Conservation (phyloP, 192 early-diverging fungal species). For the Backusella australiensis region DNA sequence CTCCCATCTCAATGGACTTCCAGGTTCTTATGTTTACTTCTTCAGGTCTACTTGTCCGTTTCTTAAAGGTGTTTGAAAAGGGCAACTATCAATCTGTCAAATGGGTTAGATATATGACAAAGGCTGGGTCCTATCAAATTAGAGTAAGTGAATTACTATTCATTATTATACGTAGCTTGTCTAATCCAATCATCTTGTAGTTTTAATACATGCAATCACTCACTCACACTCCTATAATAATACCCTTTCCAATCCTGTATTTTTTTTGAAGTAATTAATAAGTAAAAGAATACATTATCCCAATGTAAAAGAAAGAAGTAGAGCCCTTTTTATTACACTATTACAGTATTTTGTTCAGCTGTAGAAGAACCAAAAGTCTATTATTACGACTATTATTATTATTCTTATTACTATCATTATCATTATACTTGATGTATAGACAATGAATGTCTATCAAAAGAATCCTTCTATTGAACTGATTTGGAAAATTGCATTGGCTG, state of each 20-base stretch:
- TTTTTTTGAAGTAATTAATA: background rate
- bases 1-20: slow-evolving; percentile 94
- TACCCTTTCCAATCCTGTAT: background rate
- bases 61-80: slow-evolving; percentile 98
- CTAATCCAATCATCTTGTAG: background rate
- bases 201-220: background rate
- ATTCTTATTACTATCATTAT: no score
- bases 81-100: slow-evolving; percentile 95
- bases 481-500: background rate
- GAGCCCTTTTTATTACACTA: no score
- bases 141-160: slow-evolving; percentile 3
- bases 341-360: no score
- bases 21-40: slow-evolving; percentile 97
- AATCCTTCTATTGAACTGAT: no score
- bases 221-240: background rate
- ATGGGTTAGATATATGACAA: slow-evolving; percentile 99
- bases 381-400: no score
- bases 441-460: no score
- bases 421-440: no score
- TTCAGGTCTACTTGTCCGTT: slow-evolving; percentile 92
- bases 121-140: slow-evolving; percentile 60
- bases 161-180: background rate
- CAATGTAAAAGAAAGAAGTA: background rate
- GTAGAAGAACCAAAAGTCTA: no score
- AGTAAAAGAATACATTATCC: background rate